Evolutionary conservation across 1,284 basidiomycete species (phyloP).

Genomic region (Pascua guehoae): DNA sequence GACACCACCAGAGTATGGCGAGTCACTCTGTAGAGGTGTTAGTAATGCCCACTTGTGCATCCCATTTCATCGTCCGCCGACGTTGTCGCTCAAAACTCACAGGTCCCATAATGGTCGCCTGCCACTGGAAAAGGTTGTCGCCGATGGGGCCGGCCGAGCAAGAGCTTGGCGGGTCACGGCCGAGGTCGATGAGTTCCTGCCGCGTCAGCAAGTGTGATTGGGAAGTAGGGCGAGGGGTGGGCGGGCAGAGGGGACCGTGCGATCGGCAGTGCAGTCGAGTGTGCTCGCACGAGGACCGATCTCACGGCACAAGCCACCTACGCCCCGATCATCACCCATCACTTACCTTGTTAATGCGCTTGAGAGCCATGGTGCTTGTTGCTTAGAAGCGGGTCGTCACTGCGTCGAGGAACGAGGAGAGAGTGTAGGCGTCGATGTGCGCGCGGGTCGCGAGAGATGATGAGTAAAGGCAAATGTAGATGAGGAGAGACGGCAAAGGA

Average conservation of each 20-base stretch:
- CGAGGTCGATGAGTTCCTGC: conserved; percentile 95
- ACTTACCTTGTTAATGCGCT: conserved; percentile 96
- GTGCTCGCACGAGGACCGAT: background rate
- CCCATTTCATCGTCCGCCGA: background rate
- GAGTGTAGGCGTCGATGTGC: background rate
- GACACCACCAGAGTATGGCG: conserved; percentile 91
- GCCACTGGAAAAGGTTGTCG: conserved; percentile 97
- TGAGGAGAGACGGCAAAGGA: too few species aligned
- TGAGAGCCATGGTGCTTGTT: conserved; percentile 71
- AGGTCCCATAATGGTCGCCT: conserved; percentile 96
- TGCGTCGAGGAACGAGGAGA: background rate
- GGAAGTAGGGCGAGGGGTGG: background rate
- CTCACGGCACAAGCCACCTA: background rate
- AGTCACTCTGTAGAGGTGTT: conserved; percentile 69
- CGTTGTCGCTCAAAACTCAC: conserved; percentile 55
- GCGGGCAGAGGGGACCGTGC: background rate
- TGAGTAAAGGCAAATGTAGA: too few species aligned
- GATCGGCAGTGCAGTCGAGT: background rate
- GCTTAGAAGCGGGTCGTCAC: conserved; percentile 1
- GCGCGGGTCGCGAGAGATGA: too few species aligned
- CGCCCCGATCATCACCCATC: too few species aligned
- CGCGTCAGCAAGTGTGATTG: conserved; percentile 20
- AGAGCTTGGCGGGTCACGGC: conserved; percentile 92
- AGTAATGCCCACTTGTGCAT: background rate
- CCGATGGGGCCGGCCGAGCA: conserved; percentile 94